Conservation (phyloP, 2,329 filamentous ascomycete species). For the Fusarium sp. region DNA sequence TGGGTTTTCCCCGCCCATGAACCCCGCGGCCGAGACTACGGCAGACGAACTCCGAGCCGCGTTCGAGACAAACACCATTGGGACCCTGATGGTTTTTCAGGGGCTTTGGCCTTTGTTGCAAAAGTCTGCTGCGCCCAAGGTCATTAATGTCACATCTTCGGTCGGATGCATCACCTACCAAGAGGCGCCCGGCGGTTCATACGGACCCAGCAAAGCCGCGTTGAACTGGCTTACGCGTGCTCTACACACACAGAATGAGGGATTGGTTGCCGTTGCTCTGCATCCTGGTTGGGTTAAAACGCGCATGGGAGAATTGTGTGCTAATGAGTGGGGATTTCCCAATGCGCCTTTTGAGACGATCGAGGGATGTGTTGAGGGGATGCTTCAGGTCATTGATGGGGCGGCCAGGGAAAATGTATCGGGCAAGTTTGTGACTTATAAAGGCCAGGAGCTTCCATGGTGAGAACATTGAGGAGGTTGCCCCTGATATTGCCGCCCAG, state of each 20-base stretch:
- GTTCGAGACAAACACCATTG: slow-evolving; percentile 63
- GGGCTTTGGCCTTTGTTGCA: slow-evolving; percentile 55
- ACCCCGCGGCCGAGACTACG: slow-evolving; percentile 48
- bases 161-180: slow-evolving; percentile 56
- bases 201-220: slow-evolving; percentile 55
- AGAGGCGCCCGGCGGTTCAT: slow-evolving; percentile 52
- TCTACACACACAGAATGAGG: slow-evolving; percentile 48
- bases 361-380: slow-evolving; percentile 52
- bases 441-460: slow-evolving; percentile 51
- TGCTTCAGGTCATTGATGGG: slow-evolving; percentile 56
- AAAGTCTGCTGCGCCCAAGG: slow-evolving; percentile 49
- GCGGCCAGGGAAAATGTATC: slow-evolving; percentile 52
- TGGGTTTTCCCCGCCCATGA: slow-evolving; percentile 55
- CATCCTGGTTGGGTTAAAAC: slow-evolving; percentile 60
- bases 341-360: slow-evolving; percentile 48
- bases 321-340: slow-evolving; percentile 51
- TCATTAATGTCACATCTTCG: slow-evolving; percentile 56
- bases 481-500: too few relatives aligned
- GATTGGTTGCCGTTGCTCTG: slow-evolving; percentile 50
- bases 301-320: slow-evolving; percentile 50
- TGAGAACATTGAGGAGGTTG: slow-evolving; percentile 7
- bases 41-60: slow-evolving; percentile 55
- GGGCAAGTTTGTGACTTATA: slow-evolving; percentile 54
- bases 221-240: slow-evolving; percentile 54
- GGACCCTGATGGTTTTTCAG: slow-evolving; percentile 52